Conservation (phyloP, 805 yeast species). For the Blastobotrys terrestris region DNA sequence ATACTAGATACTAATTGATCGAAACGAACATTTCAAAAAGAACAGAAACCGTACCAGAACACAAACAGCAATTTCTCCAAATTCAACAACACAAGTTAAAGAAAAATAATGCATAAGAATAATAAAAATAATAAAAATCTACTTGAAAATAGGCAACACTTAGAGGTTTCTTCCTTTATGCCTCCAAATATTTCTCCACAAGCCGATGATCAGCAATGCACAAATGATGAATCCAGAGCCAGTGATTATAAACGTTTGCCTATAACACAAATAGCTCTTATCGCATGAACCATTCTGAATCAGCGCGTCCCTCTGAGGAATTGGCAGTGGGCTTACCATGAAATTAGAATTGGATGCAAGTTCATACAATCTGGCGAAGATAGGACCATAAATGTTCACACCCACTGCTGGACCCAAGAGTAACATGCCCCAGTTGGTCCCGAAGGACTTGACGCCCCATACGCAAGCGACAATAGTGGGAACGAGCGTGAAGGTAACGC, state of each 20-base stretch:
- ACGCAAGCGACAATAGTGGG: conserved; percentile 79
- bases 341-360: too few relatives aligned
- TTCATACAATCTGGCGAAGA: conserved; percentile 64
- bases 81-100: too few relatives aligned
- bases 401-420: conserved; percentile 88
- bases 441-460: conserved; percentile 86
- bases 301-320: conserved; percentile 1
- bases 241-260: conserved; percentile 23
- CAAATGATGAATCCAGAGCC: conserved; percentile 24
- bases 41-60: too few relatives aligned
- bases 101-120: too few relatives aligned
- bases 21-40: too few relatives aligned
- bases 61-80: too few relatives aligned
- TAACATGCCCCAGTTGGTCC: conserved; percentile 88
- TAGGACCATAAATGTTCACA: conserved; percentile 56
- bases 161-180: too few relatives aligned
- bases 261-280: conserved; percentile 21
- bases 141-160: too few relatives aligned
- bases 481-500: conserved; percentile 76
- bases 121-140: too few relatives aligned
- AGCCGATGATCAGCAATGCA: not conserved
- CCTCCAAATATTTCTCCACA: not conserved
- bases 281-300: conserved; percentile 3
- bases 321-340: too few relatives aligned
- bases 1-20: too few relatives aligned